phyloP scores from a whole-genome alignment of 176 grass and related monocot genomes.

The Secale cereale region DNA sequence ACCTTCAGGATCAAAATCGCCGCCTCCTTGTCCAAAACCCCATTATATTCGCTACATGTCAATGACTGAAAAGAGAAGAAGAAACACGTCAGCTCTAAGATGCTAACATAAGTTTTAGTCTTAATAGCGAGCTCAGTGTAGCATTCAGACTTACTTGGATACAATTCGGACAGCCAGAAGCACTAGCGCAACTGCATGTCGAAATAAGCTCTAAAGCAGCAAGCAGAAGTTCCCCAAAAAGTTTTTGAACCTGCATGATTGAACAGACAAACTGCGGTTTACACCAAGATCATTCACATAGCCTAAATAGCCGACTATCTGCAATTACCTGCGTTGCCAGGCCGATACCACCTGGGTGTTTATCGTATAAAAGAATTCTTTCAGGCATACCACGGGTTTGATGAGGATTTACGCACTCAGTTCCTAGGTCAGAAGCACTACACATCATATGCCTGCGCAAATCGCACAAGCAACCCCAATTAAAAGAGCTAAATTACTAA shows the following conservation, averaged over 20 bases:
- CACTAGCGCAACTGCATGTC: slow-evolving; percentile 49
- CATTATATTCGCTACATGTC: slow-evolving; percentile 87
- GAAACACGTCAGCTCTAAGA: not conserved
- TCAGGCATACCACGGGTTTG: slow-evolving; percentile 57
- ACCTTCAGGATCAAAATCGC: slow-evolving; percentile 75
- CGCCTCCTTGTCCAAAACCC: slow-evolving; percentile 73
- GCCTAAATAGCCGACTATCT: not conserved
- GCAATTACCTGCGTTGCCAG: slow-evolving; percentile 58
- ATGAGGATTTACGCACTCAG: slow-evolving; percentile 83
- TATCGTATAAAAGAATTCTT: slow-evolving; percentile 86
- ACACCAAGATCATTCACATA: not conserved
- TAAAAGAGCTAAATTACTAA: not conserved
- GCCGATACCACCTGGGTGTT: slow-evolving; percentile 78
- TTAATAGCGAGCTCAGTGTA: not conserved
- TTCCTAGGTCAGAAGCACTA: slow-evolving; percentile 71
- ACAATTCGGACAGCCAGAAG: slow-evolving; percentile 74
- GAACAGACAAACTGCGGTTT: not conserved
- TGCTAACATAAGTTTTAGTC: not conserved
- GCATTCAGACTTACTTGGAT: slow-evolving; percentile 45
- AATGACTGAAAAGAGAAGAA: slow-evolving; percentile 34
- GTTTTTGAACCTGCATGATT: slow-evolving; percentile 44
- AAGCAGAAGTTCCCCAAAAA: slow-evolving; percentile 69
- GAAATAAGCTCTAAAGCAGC: slow-evolving; percentile 71
- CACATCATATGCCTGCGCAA: slow-evolving; percentile 70
- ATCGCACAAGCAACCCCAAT: not conserved